A percentile compares a stretch with the other conserved stretches of the same genome.
Evolutionary conservation across 2,329 filamentous ascomycete genomes (phyloP).

Genomic region (Pezicula neosporulosa): DNA sequence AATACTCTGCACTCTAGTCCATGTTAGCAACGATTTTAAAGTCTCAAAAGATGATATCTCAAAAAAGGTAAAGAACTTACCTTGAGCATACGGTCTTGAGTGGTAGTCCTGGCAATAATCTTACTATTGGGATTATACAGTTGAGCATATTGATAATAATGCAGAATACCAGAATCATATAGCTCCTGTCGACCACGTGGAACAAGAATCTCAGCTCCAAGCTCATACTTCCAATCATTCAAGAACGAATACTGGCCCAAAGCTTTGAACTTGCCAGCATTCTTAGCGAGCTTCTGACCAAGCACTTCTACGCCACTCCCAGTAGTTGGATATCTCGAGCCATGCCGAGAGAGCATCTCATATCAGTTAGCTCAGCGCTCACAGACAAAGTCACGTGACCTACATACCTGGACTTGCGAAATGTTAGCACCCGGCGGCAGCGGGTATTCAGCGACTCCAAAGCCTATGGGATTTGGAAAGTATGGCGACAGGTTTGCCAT

Average conservation of each 20-base stretch:
- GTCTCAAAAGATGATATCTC: background rate
- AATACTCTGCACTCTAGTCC: constrained; percentile 60
- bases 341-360: constrained; percentile 71
- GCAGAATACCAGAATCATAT: constrained; percentile 66
- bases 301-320: constrained; percentile 52
- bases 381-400: background rate
- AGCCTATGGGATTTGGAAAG: constrained; percentile 62
- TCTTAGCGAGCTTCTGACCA: constrained; percentile 54
- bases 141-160: constrained; percentile 54
- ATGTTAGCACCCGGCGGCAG: constrained; percentile 65
- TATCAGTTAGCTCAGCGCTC: background rate
- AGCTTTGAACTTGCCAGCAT: constrained; percentile 50
- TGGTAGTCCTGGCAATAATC: constrained; percentile 71
- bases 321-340: constrained; percentile 67
- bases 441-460: constrained; percentile 70
- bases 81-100: constrained; percentile 74
- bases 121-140: constrained; percentile 71
- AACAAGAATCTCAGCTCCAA: constrained; percentile 70
- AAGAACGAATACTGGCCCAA: constrained; percentile 61
- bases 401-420: constrained; percentile 52
- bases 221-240: constrained; percentile 63
- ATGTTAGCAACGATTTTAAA: constrained; percentile 1
- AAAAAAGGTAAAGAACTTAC: constrained; percentile 31
- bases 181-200: constrained; percentile 71
- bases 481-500: constrained; percentile 71